These are phyloP conservation scores for Hyaloscypha bicolor DNA, from an alignment of 495 filamentous ascomycete genomes.

Conservation along the genomic window DNA sequence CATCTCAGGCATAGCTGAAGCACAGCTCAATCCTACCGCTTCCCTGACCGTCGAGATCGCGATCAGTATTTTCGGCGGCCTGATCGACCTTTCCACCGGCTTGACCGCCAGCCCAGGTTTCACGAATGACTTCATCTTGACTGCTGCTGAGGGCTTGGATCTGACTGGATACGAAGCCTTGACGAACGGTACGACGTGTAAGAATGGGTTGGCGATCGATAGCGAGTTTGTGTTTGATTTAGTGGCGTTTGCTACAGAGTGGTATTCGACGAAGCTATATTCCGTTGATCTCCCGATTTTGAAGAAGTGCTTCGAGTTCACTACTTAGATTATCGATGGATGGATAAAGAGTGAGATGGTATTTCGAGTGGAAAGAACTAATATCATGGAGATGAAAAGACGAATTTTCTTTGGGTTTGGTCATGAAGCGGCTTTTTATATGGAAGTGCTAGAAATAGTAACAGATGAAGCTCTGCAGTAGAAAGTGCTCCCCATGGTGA, in stretches of 20 bases:
- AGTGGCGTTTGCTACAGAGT: slow-evolving; percentile 30
- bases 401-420: no score
- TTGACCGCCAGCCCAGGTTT: slow-evolving; percentile 30
- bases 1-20: slow-evolving; percentile 29
- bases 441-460: not conserved
- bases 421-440: no score
- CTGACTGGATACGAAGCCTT: slow-evolving; percentile 11
- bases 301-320: slow-evolving; percentile 24
- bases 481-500: no score
- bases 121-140: slow-evolving; percentile 25
- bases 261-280: slow-evolving; percentile 23
- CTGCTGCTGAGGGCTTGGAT: slow-evolving; percentile 19
- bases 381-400: no score
- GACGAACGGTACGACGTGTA: slow-evolving; percentile 14
- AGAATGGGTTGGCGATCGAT: slow-evolving; percentile 18
- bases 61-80: slow-evolving; percentile 24
- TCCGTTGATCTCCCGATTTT: slow-evolving; percentile 23
- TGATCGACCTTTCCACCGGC: slow-evolving; percentile 30
- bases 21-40: slow-evolving; percentile 26
- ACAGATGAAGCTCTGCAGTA: not conserved
- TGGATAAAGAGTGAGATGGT: not conserved
- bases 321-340: not conserved
- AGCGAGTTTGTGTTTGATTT: slow-evolving; percentile 29
- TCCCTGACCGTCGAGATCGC: slow-evolving; percentile 29
- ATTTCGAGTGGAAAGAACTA: not conserved